Evolutionary conservation across 306 rosid genomes (phyloP), one percentile per base, ranked within the genome.

Genomic region (Urtica urens): DNA sequence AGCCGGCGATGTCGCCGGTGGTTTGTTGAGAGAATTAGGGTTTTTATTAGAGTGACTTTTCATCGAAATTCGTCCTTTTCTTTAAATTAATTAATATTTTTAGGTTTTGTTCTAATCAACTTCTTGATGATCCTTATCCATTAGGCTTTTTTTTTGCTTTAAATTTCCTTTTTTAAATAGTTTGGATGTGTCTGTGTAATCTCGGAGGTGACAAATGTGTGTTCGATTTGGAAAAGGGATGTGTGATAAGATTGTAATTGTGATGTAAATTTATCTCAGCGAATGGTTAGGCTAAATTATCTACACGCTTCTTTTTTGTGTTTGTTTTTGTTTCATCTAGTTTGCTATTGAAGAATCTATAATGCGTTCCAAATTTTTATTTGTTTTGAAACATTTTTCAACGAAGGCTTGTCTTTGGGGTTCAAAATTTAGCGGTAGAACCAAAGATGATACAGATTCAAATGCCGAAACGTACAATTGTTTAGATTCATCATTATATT

Each of bases 1-100:
- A 75, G 55, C 81, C 81, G 35, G 67, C 68, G 0, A 68, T 75
- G 12, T 65, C 77, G 0, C 63, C 74, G 1, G 65, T 75, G 3
- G 77, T 62, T 6, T 75, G 81, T 53, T 75, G 68, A 70, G 64
- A 12, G 34, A 9, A 22, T 6, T 35, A 35, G 46, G 48, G 56
- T 23, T 23, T 17, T 14, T 5, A 1, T 54, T 16, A 49, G 27
- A 23, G 31, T 6, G 27, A 11, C 25, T 40, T 50, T 15, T 18
- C 7, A 4, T 16, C 14, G 13, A 53, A 52, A 37, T 38, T 6
- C 23, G 55, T 43, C 45, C 31, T 4, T 55, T 24, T 24, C 5
- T 29, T 15, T 31, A 35, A 15, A 19, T 11, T 41, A 51, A 20
- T 34, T 34, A 12, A 42, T 53, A 55, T 46, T 46, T 54, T 53